Conservation (phyloP, 768 basidiomycete genomes). For the Fomitopsis pulvina region DNA sequence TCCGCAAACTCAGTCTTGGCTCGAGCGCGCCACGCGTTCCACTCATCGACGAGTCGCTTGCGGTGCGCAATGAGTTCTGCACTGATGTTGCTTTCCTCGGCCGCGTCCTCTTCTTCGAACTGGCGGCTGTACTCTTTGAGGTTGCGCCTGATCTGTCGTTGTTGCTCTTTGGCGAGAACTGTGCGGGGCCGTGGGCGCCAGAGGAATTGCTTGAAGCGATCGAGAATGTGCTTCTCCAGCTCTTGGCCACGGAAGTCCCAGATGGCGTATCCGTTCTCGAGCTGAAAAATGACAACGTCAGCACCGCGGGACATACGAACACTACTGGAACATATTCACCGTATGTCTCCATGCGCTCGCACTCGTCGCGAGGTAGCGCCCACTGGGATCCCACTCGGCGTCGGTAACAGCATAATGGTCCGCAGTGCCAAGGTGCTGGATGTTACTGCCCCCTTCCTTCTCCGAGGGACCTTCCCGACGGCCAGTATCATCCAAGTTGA, state of each 20-base stretch:
- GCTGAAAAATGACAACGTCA: slow-evolving; percentile 35
- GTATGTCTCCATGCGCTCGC: slow-evolving; percentile 95
- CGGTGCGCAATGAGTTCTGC: slow-evolving; percentile 89
- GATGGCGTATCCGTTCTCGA: slow-evolving; percentile 93
- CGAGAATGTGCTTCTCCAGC: slow-evolving; percentile 79
- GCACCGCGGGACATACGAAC: background rate
- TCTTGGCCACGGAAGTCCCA: slow-evolving; percentile 99
- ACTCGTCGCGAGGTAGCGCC: slow-evolving; percentile 86
- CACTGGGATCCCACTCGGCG: slow-evolving; percentile 97
- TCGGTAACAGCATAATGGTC: slow-evolving; percentile 98
- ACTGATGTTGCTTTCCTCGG: slow-evolving; percentile 90
- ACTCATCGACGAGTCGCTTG: slow-evolving; percentile 92
- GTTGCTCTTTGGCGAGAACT: slow-evolving; percentile 80
- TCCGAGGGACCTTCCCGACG: slow-evolving; percentile 41
- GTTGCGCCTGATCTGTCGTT: slow-evolving; percentile 80
- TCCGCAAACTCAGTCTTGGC: slow-evolving; percentile 62
- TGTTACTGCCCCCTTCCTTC: slow-evolving; percentile 80
- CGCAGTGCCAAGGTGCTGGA: slow-evolving; percentile 77
- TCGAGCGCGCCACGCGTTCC: slow-evolving; percentile 92
- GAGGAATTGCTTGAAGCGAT: slow-evolving; percentile 97
- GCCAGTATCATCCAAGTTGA: slow-evolving; percentile 60
- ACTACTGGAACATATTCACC: slow-evolving; percentile 39
- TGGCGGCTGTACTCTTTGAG: slow-evolving; percentile 84
- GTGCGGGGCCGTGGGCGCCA: slow-evolving; percentile 96
- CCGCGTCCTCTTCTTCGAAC: slow-evolving; percentile 96